Evolutionary conservation across 2,329 filamentous ascomycete species (phyloP).

Genomic region (Aaosphaeria pasadenensis): DNA sequence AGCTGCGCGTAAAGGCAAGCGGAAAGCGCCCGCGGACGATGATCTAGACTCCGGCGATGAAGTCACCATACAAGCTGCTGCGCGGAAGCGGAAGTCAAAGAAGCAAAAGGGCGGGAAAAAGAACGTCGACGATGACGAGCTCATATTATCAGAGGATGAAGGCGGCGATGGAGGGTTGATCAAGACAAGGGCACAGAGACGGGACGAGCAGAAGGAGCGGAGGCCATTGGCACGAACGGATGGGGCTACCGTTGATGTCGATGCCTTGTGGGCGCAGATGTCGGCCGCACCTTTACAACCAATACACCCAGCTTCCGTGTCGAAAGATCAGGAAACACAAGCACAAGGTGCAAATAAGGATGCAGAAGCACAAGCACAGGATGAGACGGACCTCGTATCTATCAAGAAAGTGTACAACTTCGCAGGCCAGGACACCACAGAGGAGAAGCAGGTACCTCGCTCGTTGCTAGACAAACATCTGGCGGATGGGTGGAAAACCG

Average conservation of each 20-base stretch:
- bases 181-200: slow-evolving; percentile 70
- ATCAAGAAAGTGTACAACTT: slow-evolving; percentile 74
- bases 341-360: background rate
- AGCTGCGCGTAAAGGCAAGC: slow-evolving; percentile 22
- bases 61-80: slow-evolving; percentile 60
- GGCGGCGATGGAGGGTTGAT: slow-evolving; percentile 60
- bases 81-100: slow-evolving; percentile 49
- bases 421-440: slow-evolving; percentile 67
- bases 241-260: slow-evolving; percentile 68
- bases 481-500: slow-evolving; percentile 28
- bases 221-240: slow-evolving; percentile 52
- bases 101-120: slow-evolving; percentile 26
- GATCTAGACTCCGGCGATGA: slow-evolving; percentile 64
- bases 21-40: slow-evolving; percentile 27
- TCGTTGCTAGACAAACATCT: slow-evolving; percentile 26
- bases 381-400: slow-evolving; percentile 47
- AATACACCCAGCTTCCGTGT: slow-evolving; percentile 13
- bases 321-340: slow-evolving; percentile 7
- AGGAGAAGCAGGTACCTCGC: slow-evolving; percentile 64
- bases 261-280: slow-evolving; percentile 69
- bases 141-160: slow-evolving; percentile 36
- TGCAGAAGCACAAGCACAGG: slow-evolving; percentile 6
- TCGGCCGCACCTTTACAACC: slow-evolving; percentile 43
- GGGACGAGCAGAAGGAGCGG: slow-evolving; percentile 61
- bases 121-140: slow-evolving; percentile 14